Evolutionary conservation across 495 filamentous ascomycete species (phyloP), one percentile per base, ranked within the genome.

Genomic region (Xanthoparmelia taractica): DNA sequence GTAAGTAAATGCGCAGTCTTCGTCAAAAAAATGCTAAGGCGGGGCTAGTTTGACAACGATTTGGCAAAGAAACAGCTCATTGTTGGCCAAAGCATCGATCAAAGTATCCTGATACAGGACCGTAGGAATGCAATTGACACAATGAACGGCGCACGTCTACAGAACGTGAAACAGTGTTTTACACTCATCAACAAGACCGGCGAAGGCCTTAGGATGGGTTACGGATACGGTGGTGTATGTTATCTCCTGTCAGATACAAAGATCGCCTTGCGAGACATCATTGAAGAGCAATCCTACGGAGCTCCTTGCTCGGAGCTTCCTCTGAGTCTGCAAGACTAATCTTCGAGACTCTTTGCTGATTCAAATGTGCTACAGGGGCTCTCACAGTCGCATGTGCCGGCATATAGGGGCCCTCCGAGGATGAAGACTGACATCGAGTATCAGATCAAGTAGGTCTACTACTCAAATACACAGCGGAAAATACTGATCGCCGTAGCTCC

Each of bases 61-160:
- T 73, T 86, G 50, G 89, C 95, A 29, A 85, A 84, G 40, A 85
- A 88, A 63, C 87, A 91, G 58, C 74, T 97, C 37, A 87, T 99
- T 71, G 90, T 99, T 71, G 85, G 84, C 59, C 80, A 92, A 68
- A 73, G 77, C 11, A 88, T 96, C 54, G 94, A 99, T 62, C 92
- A 97, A 69, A 85, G 86, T 15, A 79, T 96, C 13, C 73, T 99
- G 4, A 85, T 97, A 54, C 80, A 85, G 50, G 74, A 84, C 48
- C 76, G 88, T 23, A 69, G 77, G 15, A 79, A 88, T 59, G 95
- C 87, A 2, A 76, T 86, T 27, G 73, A 81, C 3, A 80, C 87
- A 37, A 89, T 97, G 79, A 87, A 87, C 67, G 79, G 82, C 52
- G 69, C 75, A 41, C 77, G 75, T 36, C 83, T 87, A 5, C 78